Evolutionary conservation across 805 yeast genomes (phyloP), one percentile per base, ranked within the genome.

Genomic region (Starmerella stigmatis): DNA sequence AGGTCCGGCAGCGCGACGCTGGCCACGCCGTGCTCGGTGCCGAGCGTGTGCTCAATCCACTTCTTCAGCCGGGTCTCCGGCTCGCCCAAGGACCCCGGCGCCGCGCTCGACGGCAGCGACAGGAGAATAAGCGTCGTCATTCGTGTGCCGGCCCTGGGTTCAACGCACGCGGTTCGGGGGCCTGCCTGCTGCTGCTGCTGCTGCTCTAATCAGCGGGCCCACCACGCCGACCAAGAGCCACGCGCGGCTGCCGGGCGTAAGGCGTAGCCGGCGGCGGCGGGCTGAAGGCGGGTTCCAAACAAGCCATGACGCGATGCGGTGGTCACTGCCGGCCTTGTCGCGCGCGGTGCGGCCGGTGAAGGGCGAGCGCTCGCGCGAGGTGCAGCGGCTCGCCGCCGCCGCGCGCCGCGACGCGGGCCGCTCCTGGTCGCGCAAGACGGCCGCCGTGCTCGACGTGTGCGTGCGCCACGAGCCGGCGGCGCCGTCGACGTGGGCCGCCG

Each of bases 1-100:
- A 92, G 89, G 50, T 72, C 77, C 7, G 97, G 97, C 42, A 86
- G 70, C 28, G 70, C 67, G 47, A 82, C 74, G 45, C 72, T 67
- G 44, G 70, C 63, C 27, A 84, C 69, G 40, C 75, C 78, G 32
- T 74, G 71, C 54, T 68, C 72, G 34, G 57, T 53, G 16, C 57
- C 57, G 28, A 61, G 35, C 26, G 60, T 50, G 36, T 55, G 53
- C 47, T 51, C 54, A 33, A 62, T 46, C 66, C 67, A 63, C 34
- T 52, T 50, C 48, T 60, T 58, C 47, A 63, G 52, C 50, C 62
- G 61, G 20, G 64, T 60, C 53, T 63, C 65, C 5, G 67, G 66
- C 52, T 62, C 65, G 25, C 65, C 64, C 31, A 36, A 21, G 10
- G 62, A 57, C 33, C 57, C 55, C 2, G 66, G 65, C 3, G 62